A percentile compares a stretch with the other conserved stretches of the same genome.
These are phyloP conservation scores for Lanmaoa pseudosensibilis DNA, from an alignment of 768 basidiomycete genomes.

Conservation along the genomic window DNA sequence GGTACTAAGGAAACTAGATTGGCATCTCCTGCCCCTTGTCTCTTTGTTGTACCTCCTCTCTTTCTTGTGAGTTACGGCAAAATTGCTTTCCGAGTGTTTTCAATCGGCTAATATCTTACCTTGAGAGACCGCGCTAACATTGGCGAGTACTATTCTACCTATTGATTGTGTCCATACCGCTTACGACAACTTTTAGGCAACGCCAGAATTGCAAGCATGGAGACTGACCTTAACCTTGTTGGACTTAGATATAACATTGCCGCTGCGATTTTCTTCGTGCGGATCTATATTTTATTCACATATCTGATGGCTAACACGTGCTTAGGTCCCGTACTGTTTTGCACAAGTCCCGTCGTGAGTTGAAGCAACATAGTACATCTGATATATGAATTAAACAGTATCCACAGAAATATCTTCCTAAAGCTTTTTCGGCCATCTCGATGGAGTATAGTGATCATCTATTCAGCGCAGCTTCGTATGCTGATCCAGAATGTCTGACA, in stretches of 20 bases:
- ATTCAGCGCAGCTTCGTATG: background rate
- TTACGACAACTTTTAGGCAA: conserved; percentile 35
- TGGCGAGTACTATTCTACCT: conserved; percentile 27
- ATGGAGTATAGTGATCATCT: conserved; percentile 27
- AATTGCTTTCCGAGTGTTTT: background rate
- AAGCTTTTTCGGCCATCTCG: conserved; percentile 35
- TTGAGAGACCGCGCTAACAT: conserved; percentile 46
- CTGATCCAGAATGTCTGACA: conserved; percentile 15
- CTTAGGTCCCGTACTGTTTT: conserved; percentile 37
- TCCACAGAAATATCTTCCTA: conserved; percentile 36
- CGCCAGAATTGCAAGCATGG: conserved; percentile 48
- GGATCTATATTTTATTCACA: background rate
- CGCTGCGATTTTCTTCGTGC: conserved; percentile 40
- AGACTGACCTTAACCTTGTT: conserved; percentile 35
- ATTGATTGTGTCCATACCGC: background rate
- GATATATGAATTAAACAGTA: background rate
- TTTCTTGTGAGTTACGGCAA: conserved; percentile 14
- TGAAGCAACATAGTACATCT: background rate
- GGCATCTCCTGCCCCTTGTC: conserved; percentile 21
- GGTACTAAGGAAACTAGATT: conserved; percentile 20
- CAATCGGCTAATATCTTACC: background rate
- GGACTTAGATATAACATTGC: conserved; percentile 40
- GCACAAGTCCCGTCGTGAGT: conserved; percentile 42
- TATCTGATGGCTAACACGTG: background rate
- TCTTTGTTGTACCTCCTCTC: conserved; percentile 17